Conservation (phyloP, 495 filamentous ascomycete species). For the Aspergillus steynii region DNA sequence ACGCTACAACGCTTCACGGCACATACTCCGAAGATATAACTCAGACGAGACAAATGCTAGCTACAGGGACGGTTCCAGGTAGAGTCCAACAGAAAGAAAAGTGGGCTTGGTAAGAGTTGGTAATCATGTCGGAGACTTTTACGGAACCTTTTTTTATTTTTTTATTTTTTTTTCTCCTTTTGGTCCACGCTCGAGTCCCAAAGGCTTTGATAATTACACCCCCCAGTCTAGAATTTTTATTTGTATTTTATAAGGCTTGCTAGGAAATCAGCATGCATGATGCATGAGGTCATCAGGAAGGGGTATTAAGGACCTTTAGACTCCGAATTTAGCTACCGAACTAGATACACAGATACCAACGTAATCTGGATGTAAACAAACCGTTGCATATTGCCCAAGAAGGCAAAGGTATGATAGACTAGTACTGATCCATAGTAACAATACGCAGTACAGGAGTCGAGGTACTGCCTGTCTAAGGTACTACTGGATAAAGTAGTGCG, state of each 20-base stretch:
- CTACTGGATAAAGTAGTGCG: too few species aligned
- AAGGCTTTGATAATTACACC: too few species aligned
- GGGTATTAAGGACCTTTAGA: too few species aligned
- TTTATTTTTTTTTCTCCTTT: neutral
- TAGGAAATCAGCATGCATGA: neutral
- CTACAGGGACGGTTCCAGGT: neutral
- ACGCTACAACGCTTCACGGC: too few species aligned
- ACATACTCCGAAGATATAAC: neutral
- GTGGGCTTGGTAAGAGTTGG: neutral
- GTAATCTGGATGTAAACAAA: too few species aligned
- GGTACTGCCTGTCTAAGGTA: too few species aligned
- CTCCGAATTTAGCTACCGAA: neutral
- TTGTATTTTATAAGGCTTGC: neutral
- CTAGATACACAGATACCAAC: too few species aligned
- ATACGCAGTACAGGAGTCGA: too few species aligned
- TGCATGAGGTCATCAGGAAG: neutral
- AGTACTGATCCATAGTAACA: too few species aligned
- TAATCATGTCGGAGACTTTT: neutral
- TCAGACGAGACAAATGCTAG: neutral
- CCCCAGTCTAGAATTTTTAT: neutral
- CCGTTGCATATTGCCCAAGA: neutral
- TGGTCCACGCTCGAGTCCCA: too few species aligned
- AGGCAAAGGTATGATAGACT: neutral
- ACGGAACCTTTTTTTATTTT: neutral
- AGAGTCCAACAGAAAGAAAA: neutral